Evolutionary conservation across 257 asterid genomes (phyloP), one percentile per base, ranked within the genome.

Genomic region (Solanum chiquidenum): DNA sequence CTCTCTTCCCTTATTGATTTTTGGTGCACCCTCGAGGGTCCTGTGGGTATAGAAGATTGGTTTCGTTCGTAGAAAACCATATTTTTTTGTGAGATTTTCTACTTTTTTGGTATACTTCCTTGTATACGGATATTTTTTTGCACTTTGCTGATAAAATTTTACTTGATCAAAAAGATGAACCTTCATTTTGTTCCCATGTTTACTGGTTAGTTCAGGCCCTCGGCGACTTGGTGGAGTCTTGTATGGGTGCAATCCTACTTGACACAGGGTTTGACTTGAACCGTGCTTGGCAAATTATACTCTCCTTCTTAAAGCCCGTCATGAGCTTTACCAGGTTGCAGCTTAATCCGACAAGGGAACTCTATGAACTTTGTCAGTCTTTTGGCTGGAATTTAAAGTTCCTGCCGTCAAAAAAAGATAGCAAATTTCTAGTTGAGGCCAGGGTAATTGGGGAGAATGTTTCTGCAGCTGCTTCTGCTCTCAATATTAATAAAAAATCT

Each of bases 151-250:
- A 74, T 35, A 73, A 73, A 73, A 35, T 18, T 35, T 74, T 74
- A 35, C 82, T 35, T 74, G 49, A 74, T 37, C 31, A 74, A 74
- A 74, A 89, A 87, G 90, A 80, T 84, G 84, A 86, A 35, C 83
- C 76, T 87, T 91, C 72, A 91, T 71, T 87, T 87, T 83, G 66
- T 80, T 40, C 71, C 83, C 90, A 52, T 88, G 88, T 85, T 72
- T 42, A n/a, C 80, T 88, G 88, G 55, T 90, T 88, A 88, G 80
- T 93, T 87, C 94, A 97, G 99, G 99, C 91, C 79, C 98, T 97
- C 71, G 99, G 99, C 85, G 99, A 97, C 91, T 80, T 97, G 91
- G 97, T 97, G 91, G 99, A 97, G 92, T 97, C 99, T 89, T 93
- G 95, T 90, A 90, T 93, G 86, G 99, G 99, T 72, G 99, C 99